Evolutionary conservation across 2,329 filamentous ascomycete genomes (phyloP), one percentile per base, ranked within the genome.

Genomic region (Alternaria metachromatica): DNA sequence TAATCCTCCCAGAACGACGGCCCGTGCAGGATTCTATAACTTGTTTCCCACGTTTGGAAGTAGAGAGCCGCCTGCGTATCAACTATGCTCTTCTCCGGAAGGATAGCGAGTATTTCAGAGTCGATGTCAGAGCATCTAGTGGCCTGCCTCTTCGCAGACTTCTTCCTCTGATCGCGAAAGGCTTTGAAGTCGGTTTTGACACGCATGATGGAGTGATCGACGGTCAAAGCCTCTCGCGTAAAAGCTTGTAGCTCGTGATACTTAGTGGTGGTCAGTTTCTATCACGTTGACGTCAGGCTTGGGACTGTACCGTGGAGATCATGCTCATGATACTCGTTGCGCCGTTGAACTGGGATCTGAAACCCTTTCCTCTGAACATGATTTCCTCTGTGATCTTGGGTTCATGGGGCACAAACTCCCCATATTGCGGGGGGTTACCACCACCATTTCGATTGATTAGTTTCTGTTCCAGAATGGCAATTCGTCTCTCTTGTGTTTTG

Each of bases 1-100:
- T 87, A 88, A 8, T 87, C 83, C 20, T 76, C 66, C 80, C 81
- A 82, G 63, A 88, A 89, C 0, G 81, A 83, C 0, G 86, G 86
- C 5, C 79, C 72, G 58, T 89, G 87, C 0, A 89, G 71, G 48
- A 89, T 84, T 4, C 85, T 82, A 55, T 87, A 83, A 0, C 81
- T 80, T 2, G 80, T 82, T 62, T 87, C 87, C 61, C 85, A 87
- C 0, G 77, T 83, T 3, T 74, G 72, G 46, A 87, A 82, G 72
- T 89, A 89, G 0, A 84, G 65, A 1, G 71, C 61, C 7, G 81
- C 79, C 72, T 84, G 80, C 12, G 68, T 41, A 60, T 87, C 84
- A 1, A 83, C 75, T 18, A 78, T 69, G 15, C 57, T 64, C 55
- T 77, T 80, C 2, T 75, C 51, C 1, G 82, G 82, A 2, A 84